phyloP scores from a whole-genome alignment of 139 green algal species.

The Chlorella sp. region DNA sequence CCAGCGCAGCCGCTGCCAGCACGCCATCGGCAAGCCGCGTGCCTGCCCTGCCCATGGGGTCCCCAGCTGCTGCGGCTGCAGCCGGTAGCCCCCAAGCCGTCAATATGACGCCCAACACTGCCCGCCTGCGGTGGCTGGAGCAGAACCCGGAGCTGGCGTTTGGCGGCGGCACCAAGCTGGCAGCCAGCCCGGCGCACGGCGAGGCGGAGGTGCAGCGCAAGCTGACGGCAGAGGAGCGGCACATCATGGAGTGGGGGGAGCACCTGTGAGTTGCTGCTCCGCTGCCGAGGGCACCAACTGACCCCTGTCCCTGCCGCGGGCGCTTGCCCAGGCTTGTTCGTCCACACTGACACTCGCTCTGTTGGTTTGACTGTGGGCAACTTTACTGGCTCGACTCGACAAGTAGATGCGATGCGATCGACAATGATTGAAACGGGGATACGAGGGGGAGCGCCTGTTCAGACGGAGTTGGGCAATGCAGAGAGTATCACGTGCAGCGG shows the following conservation, averaged over 20 bases:
- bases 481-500: too few relatives aligned
- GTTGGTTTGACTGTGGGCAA: too few relatives aligned
- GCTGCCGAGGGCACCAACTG: too few relatives aligned
- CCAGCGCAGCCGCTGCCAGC: not conserved
- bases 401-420: too few relatives aligned
- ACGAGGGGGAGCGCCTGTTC: too few relatives aligned
- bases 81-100: not conserved
- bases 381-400: too few relatives aligned
- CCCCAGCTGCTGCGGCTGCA: not conserved
- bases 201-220: not conserved
- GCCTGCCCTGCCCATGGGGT: not conserved
- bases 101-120: slow-evolving; percentile 20
- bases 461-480: too few relatives aligned
- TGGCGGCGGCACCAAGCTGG: slow-evolving; percentile 27
- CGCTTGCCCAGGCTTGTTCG: too few relatives aligned
- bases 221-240: slow-evolving; percentile 30
- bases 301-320: too few relatives aligned
- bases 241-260: slow-evolving; percentile 21
- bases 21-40: not conserved
- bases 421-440: too few relatives aligned
- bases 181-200: not conserved
- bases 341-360: too few relatives aligned
- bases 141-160: slow-evolving; percentile 34
- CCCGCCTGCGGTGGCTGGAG: slow-evolving; percentile 28
- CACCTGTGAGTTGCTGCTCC: not conserved